phyloP scores from a whole-genome alignment of 805 yeast species.

The Wickerhamomyces kurtzmanii region DNA sequence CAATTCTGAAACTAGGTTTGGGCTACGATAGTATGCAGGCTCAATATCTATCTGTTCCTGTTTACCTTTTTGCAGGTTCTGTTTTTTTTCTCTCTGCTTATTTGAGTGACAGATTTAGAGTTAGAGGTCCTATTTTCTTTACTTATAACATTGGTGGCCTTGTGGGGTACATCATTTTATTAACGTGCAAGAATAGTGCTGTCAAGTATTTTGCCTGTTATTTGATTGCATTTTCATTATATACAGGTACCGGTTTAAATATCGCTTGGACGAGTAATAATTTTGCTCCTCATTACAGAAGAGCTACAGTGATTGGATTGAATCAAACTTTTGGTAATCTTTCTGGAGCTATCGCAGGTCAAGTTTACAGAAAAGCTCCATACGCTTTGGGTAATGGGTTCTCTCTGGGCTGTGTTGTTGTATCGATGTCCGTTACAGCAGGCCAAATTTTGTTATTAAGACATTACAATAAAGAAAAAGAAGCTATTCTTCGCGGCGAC shows the following conservation, averaged over 20 bases:
- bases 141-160: constrained; percentile 16
- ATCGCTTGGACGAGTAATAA: constrained; percentile 31
- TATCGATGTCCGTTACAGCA: constrained; percentile 10
- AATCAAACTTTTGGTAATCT: constrained; percentile 34
- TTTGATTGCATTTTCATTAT: constrained; percentile 24
- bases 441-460: constrained; percentile 10
- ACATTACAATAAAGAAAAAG: constrained; percentile 8
- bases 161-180: constrained; percentile 21
- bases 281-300: constrained; percentile 28
- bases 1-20: constrained; percentile 18
- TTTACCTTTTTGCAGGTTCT: constrained; percentile 22
- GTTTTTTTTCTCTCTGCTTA: constrained; percentile 15
- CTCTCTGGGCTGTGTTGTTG: constrained; percentile 23
- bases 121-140: constrained; percentile 25
- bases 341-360: constrained; percentile 33
- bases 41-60: constrained; percentile 30
- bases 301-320: constrained; percentile 29
- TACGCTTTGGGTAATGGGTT: constrained; percentile 28
- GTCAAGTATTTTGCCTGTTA: constrained; percentile 26
- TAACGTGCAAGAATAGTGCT: constrained; percentile 17
- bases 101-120: constrained; percentile 17
- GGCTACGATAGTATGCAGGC: constrained; percentile 17
- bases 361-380: constrained; percentile 28
- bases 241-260: constrained; percentile 27
- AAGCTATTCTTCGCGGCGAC: constrained; percentile 11